Percentiles rank a stretch among this genome's conserved stretches.
Evolutionary conservation across 768 basidiomycete genomes (phyloP).

Genomic region (Leucocoprinus leucothites): DNA sequence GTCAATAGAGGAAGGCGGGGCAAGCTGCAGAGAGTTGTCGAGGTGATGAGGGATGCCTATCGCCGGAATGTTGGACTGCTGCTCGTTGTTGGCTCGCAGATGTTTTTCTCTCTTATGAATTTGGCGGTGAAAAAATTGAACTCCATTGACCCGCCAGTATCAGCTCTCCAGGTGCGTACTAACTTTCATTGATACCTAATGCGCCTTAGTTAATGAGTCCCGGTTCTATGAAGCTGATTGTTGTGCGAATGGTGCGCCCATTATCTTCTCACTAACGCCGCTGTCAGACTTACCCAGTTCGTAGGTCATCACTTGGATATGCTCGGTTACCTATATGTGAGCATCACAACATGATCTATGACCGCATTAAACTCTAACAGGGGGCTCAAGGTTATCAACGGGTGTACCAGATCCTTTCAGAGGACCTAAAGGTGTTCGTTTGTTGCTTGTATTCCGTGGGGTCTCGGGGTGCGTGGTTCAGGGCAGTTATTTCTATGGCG

Average conservation of each 20-base stretch:
- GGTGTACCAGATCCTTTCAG: conserved; percentile 51
- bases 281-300: not conserved
- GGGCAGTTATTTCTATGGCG: not conserved
- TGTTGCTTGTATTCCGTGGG: conserved; percentile 55
- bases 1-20: not conserved
- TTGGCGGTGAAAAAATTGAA: conserved; percentile 21
- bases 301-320: conserved; percentile 16
- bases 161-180: conserved; percentile 18
- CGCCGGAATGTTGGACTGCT: conserved; percentile 18
- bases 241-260: conserved; percentile 16
- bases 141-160: conserved; percentile 21
- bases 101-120: conserved; percentile 21
- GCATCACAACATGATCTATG: not conserved
- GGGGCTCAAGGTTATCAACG: conserved; percentile 35
- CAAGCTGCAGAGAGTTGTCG: not conserved
- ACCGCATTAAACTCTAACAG: not conserved
- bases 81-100: conserved; percentile 18
- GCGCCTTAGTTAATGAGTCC: not conserved
- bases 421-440: conserved; percentile 68
- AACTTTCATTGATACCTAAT: not conserved
- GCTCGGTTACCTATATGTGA: conserved; percentile 15
- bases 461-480: conserved; percentile 51
- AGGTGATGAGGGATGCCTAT: not conserved
- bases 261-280: not conserved
- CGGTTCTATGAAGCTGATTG: conserved; percentile 11